Base-by-base conservation (phyloP, 2,329 filamentous ascomycete species). In the Plenodomus tracheiphilus region DNA sequence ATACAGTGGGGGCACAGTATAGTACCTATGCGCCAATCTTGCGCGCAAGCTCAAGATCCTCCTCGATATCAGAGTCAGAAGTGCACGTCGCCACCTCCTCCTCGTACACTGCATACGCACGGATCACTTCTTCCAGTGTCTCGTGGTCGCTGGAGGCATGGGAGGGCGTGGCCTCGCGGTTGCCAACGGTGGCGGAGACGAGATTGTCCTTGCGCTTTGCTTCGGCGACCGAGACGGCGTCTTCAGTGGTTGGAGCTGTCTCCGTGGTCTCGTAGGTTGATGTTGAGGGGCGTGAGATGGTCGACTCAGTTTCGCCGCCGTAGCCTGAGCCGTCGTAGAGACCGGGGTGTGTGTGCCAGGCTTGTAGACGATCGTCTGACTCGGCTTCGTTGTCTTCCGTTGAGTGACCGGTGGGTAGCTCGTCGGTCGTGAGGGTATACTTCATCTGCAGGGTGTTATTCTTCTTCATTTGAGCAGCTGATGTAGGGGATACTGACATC, bases 251-350 rank as follows among this genome's bases (percentile, higher is more conserved):
- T 7, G 46, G 47, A n/a, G 39, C 17, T 3, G 20, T 32, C 17
- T 32, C 36, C 17, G 35, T 15, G 11, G 21, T 20, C 21, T 34
- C 34, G 17, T 45, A 38, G 7, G 41, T 42, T 25, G 41, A 45
- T 21, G 38, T 44, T 3, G 47, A 47, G n/a, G 41, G 38, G 19
- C 35, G 45, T 19, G 53, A 16, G 20, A 37, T 39, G 17, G 32
- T 46, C 1, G 47, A 49, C 22, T 39, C 37, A 8, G 43, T 41
- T 20, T 54, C 53, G 13, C 51, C 46, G 5, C 58, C 64, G 35
- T 65, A 69, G 20, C 62, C 63, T 25, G 56, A 55, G 6, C 62
- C 63, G 17, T 67, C 59, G 47, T 65, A 66, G 21, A 63, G 46
- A 19, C 59, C 55, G 28, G 28, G 4, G 28, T 32, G 13, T 4